Evolutionary conservation across 305 asterid species (phyloP).

Genomic region (Fraxinus platypoda): DNA sequence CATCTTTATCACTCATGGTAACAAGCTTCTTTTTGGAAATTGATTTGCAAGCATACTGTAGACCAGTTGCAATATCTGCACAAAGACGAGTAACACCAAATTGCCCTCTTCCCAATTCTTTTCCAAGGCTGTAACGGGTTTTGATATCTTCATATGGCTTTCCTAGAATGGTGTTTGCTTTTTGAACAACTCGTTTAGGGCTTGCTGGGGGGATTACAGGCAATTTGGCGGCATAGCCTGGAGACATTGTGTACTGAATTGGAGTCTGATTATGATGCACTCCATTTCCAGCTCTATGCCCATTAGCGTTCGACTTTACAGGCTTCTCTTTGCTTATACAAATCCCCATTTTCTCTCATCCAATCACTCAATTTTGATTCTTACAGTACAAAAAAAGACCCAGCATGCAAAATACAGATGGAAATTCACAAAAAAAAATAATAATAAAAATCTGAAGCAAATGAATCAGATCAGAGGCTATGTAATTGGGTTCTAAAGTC

Average conservation of each 20-base stretch:
- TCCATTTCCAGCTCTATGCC: slow-evolving; percentile 32
- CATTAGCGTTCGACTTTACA: slow-evolving; percentile 31
- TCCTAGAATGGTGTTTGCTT: slow-evolving; percentile 53
- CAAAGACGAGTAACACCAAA: slow-evolving; percentile 79
- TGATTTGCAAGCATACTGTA: slow-evolving; percentile 74
- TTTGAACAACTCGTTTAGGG: slow-evolving; percentile 27
- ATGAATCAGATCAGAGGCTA: background rate
- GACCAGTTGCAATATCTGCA: slow-evolving; percentile 48
- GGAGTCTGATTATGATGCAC: slow-evolving; percentile 33
- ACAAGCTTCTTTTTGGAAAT: slow-evolving; percentile 74
- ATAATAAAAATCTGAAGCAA: background rate
- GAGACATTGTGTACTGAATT: slow-evolving; percentile 56
- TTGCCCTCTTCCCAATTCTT: slow-evolving; percentile 77
- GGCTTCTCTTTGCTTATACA: slow-evolving; percentile 52
- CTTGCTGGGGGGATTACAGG: slow-evolving; percentile 31
- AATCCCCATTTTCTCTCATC: slow-evolving; percentile 41
- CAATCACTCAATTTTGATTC: background rate
- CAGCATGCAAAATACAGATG: background rate
- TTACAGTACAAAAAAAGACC: background rate
- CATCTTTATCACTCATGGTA: slow-evolving; percentile 68
- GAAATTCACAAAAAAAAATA: background rate
- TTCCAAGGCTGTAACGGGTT: slow-evolving; percentile 49
- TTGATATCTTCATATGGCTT: slow-evolving; percentile 60
- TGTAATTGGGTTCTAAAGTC: background rate
- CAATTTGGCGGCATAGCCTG: slow-evolving; percentile 47